Evolutionary conservation across 495 filamentous ascomycete species (phyloP).

Genomic region (Neohortaea acidophila): DNA sequence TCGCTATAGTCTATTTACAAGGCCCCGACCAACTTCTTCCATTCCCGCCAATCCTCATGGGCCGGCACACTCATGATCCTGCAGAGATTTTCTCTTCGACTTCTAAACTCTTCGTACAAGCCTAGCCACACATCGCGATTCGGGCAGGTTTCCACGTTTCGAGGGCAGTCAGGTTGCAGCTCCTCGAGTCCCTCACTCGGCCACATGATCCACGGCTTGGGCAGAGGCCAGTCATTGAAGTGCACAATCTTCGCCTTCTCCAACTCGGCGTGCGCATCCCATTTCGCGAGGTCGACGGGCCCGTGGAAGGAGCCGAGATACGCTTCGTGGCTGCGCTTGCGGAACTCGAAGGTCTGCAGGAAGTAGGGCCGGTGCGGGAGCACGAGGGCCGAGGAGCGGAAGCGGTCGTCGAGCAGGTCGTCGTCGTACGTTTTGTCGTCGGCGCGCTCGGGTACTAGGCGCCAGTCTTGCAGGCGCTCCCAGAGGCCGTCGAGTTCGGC

Average conservation of each 20-base stretch:
- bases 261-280: constrained; percentile 50
- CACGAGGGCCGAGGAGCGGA: constrained; percentile 48
- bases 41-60: constrained; percentile 19
- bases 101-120: constrained; percentile 54
- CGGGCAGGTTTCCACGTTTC: constrained; percentile 37
- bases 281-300: constrained; percentile 31
- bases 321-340: constrained; percentile 37
- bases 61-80: constrained; percentile 24
- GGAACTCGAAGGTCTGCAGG: constrained; percentile 57
- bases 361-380: constrained; percentile 63
- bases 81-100: constrained; percentile 39
- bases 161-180: constrained; percentile 45
- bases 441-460: constrained; percentile 8
- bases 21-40: constrained; percentile 4
- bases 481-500: constrained; percentile 19
- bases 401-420: constrained; percentile 59
- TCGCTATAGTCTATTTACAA: too few species aligned
- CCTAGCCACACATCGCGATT: constrained; percentile 54
- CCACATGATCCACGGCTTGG: constrained; percentile 64
- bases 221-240: constrained; percentile 68
- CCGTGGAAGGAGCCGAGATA: constrained; percentile 45
- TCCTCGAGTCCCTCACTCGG: constrained; percentile 37
- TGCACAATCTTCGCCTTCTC: constrained; percentile 62
- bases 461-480: constrained; percentile 14
- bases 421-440: constrained; percentile 21